Conservation (phyloP, 1,139 yeast genomes). For the Suhomyces yuchorum region DNA sequence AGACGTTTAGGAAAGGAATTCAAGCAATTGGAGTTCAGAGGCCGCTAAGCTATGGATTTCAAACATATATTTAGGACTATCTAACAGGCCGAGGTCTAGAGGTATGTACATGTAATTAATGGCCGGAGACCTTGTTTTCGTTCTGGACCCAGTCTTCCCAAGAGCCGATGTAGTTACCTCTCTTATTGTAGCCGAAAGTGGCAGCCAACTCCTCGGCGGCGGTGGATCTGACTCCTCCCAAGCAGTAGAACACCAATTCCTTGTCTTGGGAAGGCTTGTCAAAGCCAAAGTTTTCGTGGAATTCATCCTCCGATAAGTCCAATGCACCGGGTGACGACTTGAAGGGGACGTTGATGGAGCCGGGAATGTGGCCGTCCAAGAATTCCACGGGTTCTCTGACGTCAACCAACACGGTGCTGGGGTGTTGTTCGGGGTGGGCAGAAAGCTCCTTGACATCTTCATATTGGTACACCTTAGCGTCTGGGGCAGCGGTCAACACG, state of each 20-base stretch:
- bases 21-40: conserved; percentile 65
- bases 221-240: conserved; percentile 88
- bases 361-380: conserved; percentile 72
- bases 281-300: conserved; percentile 78
- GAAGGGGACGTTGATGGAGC: conserved; percentile 84
- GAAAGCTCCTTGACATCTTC: conserved; percentile 55
- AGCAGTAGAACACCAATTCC: conserved; percentile 86
- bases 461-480: conserved; percentile 58
- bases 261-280: conserved; percentile 73
- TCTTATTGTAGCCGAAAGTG: conserved; percentile 80
- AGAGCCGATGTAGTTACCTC: conserved; percentile 81
- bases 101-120: conserved; percentile 8
- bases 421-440: conserved; percentile 35
- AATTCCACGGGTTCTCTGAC: conserved; percentile 91
- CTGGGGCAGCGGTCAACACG: conserved; percentile 26
- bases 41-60: background rate
- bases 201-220: conserved; percentile 91
- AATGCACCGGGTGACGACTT: conserved; percentile 95
- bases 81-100: conserved; percentile 1
- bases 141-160: conserved; percentile 80
- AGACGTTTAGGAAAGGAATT: conserved; percentile 90
- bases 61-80: conserved; percentile 2
- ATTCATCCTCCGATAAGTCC: conserved; percentile 75
- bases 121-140: conserved; percentile 26
- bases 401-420: conserved; percentile 66